Percentiles rank a stretch among this genome's conserved stretches.
Conservation (phyloP, 768 basidiomycete genomes). For the Suillus ampliporus region DNA sequence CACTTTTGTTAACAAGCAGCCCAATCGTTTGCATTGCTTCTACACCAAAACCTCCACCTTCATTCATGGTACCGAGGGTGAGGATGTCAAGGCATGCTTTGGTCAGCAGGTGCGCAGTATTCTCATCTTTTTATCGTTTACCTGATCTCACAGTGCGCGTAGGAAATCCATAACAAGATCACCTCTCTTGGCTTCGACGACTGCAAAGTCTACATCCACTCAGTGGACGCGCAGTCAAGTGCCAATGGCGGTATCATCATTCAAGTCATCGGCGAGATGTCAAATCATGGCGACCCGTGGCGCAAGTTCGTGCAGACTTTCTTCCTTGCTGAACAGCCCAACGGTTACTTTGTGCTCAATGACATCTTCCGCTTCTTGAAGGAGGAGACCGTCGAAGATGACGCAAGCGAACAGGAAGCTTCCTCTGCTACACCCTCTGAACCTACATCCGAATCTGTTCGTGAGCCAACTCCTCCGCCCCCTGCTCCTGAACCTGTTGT, state of each 20-base stretch:
- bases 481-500: constrained; percentile 34
- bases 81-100: constrained; percentile 86
- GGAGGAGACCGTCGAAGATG: constrained; percentile 90
- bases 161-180: constrained; percentile 99
- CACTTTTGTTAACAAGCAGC: constrained; percentile 98
- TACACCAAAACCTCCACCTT: constrained; percentile 98
- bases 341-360: constrained; percentile 99
- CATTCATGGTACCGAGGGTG: constrained; percentile 96
- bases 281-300: constrained; percentile 90
- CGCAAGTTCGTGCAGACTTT: constrained; percentile 99
- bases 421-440: constrained; percentile 39
- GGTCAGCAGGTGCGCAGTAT: constrained; percentile 79
- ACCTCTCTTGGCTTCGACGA: constrained; percentile 92
- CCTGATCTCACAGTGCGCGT: constrained; percentile 15
- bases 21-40: constrained; percentile 96
- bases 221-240: constrained; percentile 96
- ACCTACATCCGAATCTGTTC: constrained; percentile 36
- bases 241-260: constrained; percentile 97
- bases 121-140: constrained; percentile 15
- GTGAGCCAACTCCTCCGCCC: constrained; percentile 41
- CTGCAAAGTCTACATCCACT: constrained; percentile 99
- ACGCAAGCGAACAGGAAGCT: constrained; percentile 55
- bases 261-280: constrained; percentile 99
- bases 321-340: constrained; percentile 99
- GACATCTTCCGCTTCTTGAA: constrained; percentile 99